Conservation (phyloP, 805 yeast species). For the Saccharomycopsis selenospora region DNA sequence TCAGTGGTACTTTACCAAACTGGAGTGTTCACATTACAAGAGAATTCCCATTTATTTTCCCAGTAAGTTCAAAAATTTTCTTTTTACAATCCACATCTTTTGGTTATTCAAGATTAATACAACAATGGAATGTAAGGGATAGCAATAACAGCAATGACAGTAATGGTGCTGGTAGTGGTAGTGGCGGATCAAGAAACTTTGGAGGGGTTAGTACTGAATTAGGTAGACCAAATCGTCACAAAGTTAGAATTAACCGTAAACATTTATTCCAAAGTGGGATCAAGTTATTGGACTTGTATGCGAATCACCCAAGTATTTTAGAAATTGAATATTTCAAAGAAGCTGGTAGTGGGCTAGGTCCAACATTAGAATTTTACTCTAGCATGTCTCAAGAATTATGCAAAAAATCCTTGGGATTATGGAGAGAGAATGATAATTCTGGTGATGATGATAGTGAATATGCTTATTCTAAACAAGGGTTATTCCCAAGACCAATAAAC, state of each 20-base stretch:
- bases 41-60: conserved; percentile 74
- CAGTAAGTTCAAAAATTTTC: conserved; percentile 69
- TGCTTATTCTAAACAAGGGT: conserved; percentile 41
- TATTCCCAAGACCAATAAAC: conserved; percentile 63
- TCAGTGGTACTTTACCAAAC: conserved; percentile 76
- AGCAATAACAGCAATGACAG: conserved; percentile 30
- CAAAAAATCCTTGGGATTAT: conserved; percentile 47
- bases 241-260: conserved; percentile 67
- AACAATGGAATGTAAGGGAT: conserved; percentile 51
- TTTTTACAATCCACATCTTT: conserved; percentile 83
- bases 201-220: conserved; percentile 36
- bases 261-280: conserved; percentile 68
- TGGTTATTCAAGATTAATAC: conserved; percentile 79
- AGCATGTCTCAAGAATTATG: conserved; percentile 70
- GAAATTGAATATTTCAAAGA: conserved; percentile 88
- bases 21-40: conserved; percentile 77
- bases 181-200: conserved; percentile 26
- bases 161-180: conserved; percentile 25
- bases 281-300: conserved; percentile 69
- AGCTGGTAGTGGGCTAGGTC: conserved; percentile 95
- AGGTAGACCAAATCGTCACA: conserved; percentile 74
- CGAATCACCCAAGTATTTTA: conserved; percentile 68
- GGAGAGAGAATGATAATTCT: conserved; percentile 48
- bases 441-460: conserved; percentile 29
- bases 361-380: conserved; percentile 89